Evolutionary conservation across 495 filamentous ascomycete genomes (phyloP), one percentile per base, ranked within the genome.

Genomic region (Pyrenopolyporus hunteri): DNA sequence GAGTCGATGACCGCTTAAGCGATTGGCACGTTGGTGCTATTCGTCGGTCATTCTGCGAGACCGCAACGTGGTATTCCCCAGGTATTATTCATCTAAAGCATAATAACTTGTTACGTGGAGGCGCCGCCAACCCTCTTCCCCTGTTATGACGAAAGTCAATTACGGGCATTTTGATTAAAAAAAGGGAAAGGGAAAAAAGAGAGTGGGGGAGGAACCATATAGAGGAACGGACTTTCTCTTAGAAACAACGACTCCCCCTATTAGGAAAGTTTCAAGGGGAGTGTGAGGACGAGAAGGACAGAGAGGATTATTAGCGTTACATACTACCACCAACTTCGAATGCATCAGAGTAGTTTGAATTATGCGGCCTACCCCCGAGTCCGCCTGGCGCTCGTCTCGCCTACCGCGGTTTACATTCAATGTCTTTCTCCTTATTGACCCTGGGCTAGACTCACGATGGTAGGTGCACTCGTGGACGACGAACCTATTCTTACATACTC

Each of bases 271-370:
- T n/a, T n/a, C n/a, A n/a, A n/a, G n/a, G n/a, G n/a, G n/a, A n/a
- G n/a, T n/a, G n/a, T n/a, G n/a, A n/a, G n/a, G n/a, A n/a, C n/a
- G n/a, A n/a, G n/a, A n/a, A n/a, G n/a, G n/a, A n/a, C n/a, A 80
- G 23, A 39, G 3, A 39, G 6, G 11, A 17, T 13, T 39, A 76
- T 79, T 52, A 29, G 16, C n/a, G 17, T 13, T 78, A 77, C 19
- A 77, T 77, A 77, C 79, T 77, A 10, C 74, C 73, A 16, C 71
- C 73, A n/a, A 70, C 66, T 54, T 81, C 76, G 6, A 58, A 54
- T 1, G 58, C 50, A 23, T 54, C 61, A 20, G 78, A 67, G 48
- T 74, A 80, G 51, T 59, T 65, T 22, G 70, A 54, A 54, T 69
- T 76, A 1, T 62, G 51, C 2, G 75, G 73, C 6, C 74, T 73